These are phyloP conservation scores for Filosporella fistucella DNA, from an alignment of 495 filamentous ascomycete genomes.

Conservation along the genomic window DNA sequence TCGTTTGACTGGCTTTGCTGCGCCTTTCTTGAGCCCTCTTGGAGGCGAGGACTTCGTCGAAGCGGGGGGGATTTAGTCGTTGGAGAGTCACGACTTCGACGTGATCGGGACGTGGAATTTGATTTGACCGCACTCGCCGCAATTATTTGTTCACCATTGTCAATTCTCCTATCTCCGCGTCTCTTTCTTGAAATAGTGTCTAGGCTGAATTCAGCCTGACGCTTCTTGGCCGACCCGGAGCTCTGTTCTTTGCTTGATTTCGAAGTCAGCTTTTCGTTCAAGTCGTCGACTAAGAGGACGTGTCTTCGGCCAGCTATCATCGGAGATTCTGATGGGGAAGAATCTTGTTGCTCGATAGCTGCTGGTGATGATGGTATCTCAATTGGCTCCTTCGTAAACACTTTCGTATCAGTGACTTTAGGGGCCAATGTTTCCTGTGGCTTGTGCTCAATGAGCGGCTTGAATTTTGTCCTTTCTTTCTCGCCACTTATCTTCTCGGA, in stretches of 20 bases:
- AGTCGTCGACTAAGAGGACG: neutral
- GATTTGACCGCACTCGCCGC: neutral
- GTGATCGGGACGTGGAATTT: neutral
- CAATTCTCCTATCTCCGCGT: neutral
- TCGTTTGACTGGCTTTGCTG: neutral
- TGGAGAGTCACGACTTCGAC: neutral
- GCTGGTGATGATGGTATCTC: neutral
- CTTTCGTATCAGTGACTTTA: neutral
- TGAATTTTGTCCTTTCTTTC: too few relatives aligned
- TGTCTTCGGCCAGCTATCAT: neutral
- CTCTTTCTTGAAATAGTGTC: neutral
- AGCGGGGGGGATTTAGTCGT: neutral
- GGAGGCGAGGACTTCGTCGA: neutral
- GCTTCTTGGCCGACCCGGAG: conserved; percentile 1
- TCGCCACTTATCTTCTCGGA: too few relatives aligned
- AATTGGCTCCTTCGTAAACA: neutral
- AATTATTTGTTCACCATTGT: neutral
- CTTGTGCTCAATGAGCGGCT: neutral
- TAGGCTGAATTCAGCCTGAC: neutral
- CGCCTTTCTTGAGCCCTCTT: neutral
- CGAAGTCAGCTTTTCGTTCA: neutral
- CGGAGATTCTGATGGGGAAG: neutral
- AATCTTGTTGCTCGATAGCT: neutral
- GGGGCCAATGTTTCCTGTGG: neutral
- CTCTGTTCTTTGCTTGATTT: neutral